Conservation (phyloP, 2,329 filamentous ascomycete genomes). For the Calonectria pteridis region DNA sequence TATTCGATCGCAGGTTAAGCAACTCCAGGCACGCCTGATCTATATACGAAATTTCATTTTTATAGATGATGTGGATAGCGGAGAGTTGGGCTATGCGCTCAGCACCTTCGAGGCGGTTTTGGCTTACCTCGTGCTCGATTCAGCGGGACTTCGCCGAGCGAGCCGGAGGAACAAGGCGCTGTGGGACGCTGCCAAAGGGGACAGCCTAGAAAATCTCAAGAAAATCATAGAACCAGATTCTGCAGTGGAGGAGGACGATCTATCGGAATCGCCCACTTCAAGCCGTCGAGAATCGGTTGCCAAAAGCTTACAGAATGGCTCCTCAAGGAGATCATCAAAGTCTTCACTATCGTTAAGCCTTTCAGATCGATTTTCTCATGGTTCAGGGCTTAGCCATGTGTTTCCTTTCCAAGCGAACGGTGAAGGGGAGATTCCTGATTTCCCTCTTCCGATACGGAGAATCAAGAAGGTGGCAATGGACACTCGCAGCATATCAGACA, state of each 20-base stretch:
- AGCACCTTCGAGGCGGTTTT: constrained; percentile 97
- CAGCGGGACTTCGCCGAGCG: constrained; percentile 82
- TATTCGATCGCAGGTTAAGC: constrained; percentile 87
- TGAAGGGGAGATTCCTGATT: constrained; percentile 57
- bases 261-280: constrained; percentile 53
- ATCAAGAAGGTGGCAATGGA: constrained; percentile 91
- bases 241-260: constrained; percentile 61
- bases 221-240: constrained; percentile 82
- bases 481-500: constrained; percentile 86
- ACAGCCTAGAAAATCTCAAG: constrained; percentile 80
- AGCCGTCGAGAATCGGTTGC: constrained; percentile 60
- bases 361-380: constrained; percentile 66
- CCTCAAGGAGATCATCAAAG: constrained; percentile 51
- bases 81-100: constrained; percentile 94
- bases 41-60: constrained; percentile 99
- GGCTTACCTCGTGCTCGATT: constrained; percentile 87
- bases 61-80: constrained; percentile 96
- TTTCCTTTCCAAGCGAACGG: constrained; percentile 82
- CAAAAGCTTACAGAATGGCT: constrained; percentile 61
- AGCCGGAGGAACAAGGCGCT: constrained; percentile 87
- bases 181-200: constrained; percentile 88
- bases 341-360: constrained; percentile 57
- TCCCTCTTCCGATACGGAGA: constrained; percentile 58
- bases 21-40: constrained; percentile 88
- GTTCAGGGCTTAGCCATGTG: constrained; percentile 80